phyloP scores from a whole-genome alignment of 768 basidiomycete genomes.

The Hemileccinum impolitum region DNA sequence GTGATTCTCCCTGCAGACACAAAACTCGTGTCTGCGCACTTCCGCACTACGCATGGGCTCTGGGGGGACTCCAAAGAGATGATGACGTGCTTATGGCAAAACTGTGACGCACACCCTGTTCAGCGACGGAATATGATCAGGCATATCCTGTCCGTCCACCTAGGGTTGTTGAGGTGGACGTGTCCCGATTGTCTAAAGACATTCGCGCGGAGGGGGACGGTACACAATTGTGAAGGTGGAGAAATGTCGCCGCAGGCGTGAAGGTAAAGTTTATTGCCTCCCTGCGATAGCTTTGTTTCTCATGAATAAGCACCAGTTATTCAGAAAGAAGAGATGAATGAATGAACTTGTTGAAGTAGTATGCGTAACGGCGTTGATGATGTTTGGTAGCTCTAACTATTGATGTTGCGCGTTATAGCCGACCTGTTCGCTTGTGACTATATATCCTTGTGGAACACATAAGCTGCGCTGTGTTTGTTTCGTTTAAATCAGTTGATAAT shows the following conservation, averaged over 20 bases:
- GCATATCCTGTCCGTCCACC: slow-evolving; percentile 2
- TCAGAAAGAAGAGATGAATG: not conserved
- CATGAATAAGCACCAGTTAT: not conserved
- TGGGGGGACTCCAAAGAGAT: not conserved
- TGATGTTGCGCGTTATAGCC: too few relatives aligned
- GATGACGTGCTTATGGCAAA: not conserved
- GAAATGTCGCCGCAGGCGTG: not conserved
- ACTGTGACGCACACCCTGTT: not conserved
- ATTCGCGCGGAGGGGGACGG: not conserved
- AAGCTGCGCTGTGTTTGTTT: too few relatives aligned
- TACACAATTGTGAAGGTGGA: not conserved
- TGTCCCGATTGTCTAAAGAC: not conserved
- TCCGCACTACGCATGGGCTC: not conserved
- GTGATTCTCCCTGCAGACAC: not conserved
- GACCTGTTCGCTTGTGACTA: too few relatives aligned
- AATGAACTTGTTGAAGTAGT: not conserved
- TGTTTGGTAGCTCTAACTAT: too few relatives aligned
- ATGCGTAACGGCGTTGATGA: not conserved
- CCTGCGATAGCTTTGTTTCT: not conserved
- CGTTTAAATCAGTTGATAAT: too few relatives aligned
- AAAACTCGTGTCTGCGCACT: not conserved
- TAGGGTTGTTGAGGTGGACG: slow-evolving; percentile 1
- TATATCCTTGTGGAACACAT: too few relatives aligned
- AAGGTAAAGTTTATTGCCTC: not conserved
- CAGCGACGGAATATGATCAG: not conserved